phyloP scores from a whole-genome alignment of 345 rosid species.

The Eucalyptus cloeziana region DNA sequence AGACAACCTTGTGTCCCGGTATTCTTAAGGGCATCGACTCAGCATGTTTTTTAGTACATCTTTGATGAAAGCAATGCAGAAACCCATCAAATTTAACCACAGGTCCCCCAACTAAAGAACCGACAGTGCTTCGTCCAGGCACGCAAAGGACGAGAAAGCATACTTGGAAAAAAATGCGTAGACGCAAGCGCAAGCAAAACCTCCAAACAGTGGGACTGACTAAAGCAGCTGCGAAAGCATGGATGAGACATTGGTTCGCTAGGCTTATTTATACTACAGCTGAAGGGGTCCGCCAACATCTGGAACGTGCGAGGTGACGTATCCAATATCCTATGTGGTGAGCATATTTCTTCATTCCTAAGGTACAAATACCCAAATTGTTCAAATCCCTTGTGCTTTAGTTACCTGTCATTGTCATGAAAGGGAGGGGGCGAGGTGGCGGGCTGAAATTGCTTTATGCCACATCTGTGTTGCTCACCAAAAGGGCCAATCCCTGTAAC shows the following conservation, averaged over 20 bases:
- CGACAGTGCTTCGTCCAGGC: not conserved
- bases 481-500: not conserved
- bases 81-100: constrained; percentile 7
- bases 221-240: constrained; percentile 2
- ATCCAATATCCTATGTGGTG: constrained; percentile 17
- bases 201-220: not conserved
- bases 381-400: not conserved
- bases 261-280: constrained; percentile 12
- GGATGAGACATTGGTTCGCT: not conserved
- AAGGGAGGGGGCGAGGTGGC: not conserved
- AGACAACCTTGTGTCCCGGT: not conserved
- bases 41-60: not conserved
- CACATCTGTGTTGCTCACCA: not conserved
- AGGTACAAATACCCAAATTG: not conserved
- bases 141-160: not conserved
- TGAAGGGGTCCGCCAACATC: not conserved
- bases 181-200: not conserved
- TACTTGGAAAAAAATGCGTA: not conserved
- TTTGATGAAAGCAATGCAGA: constrained; percentile 13
- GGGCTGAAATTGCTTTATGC: not conserved
- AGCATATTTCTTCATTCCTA: constrained; percentile 13
- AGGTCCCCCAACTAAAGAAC: not conserved
- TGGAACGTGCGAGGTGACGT: not conserved
- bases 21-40: not conserved
- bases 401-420: not conserved